Conservation (phyloP, 345 rosid species). For the Reutealis trisperma region DNA sequence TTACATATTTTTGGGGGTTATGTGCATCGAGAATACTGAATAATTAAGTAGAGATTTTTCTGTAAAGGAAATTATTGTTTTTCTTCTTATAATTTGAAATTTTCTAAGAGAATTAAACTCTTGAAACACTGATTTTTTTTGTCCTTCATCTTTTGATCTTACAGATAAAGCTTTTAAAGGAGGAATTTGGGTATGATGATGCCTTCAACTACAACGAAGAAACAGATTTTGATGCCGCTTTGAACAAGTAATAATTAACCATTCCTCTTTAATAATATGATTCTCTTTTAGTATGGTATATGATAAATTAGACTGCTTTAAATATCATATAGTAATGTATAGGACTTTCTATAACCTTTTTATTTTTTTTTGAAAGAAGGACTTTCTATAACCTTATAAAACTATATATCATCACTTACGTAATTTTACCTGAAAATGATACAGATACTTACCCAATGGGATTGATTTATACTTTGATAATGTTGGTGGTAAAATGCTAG, state of each 20-base stretch:
- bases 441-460: slow-evolving; percentile 41
- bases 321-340: no score
- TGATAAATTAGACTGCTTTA: neutral
- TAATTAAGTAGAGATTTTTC: no score
- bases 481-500: slow-evolving; percentile 58
- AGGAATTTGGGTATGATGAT: slow-evolving; percentile 52
- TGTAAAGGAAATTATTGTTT: no score
- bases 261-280: no score
- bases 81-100: no score
- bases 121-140: neutral
- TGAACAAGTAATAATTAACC: slow-evolving; percentile 37
- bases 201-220: slow-evolving; percentile 54
- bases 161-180: slow-evolving; percentile 44
- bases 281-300: no score
- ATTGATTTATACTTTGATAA: slow-evolving; percentile 54
- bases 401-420: neutral
- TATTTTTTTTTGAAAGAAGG: no score
- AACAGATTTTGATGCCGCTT: slow-evolving; percentile 43
- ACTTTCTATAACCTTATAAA: neutral
- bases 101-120: no score
- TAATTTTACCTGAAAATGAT: no score
- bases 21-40: no score
- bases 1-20: no score
- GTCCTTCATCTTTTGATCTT: neutral
- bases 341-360: neutral